phyloP scores from a whole-genome alignment of 768 basidiomycete species.

The Goffeauzyma gilvescens region DNA sequence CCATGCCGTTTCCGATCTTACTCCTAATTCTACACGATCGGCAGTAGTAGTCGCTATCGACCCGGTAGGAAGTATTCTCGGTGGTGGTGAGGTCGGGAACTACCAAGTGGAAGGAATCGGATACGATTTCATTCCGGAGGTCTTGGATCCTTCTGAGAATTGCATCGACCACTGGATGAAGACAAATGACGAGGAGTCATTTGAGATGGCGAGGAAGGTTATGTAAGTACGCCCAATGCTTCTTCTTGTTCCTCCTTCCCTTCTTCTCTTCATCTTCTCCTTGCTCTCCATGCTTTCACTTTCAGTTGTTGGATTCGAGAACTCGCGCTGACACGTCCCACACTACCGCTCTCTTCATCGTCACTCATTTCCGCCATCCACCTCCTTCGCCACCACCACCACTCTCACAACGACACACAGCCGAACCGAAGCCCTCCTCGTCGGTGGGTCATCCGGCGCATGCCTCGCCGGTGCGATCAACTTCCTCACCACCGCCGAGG shows the following conservation, averaged over 20 bases:
- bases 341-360: too few species aligned
- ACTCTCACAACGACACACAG: conserved; percentile 7
- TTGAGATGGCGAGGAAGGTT: conserved; percentile 49
- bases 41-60: conserved; percentile 58
- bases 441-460: conserved; percentile 86
- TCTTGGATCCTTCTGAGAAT: conserved; percentile 47
- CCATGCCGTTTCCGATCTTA: neutral
- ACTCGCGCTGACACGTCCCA: too few species aligned
- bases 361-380: neutral
- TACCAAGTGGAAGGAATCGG: conserved; percentile 95
- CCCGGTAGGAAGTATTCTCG: conserved; percentile 84
- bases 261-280: too few species aligned
- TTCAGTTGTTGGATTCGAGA: too few species aligned
- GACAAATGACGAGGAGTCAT: conserved; percentile 61
- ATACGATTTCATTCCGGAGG: conserved; percentile 78
- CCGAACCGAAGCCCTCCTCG: conserved; percentile 66
- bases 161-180: conserved; percentile 55
- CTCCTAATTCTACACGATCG: neutral
- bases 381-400: neutral
- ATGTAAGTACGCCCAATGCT: conserved; percentile 36
- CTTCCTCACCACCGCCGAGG: conserved; percentile 50
- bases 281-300: too few species aligned
- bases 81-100: conserved; percentile 36
- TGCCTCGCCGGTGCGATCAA: conserved; percentile 55
- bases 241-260: neutral